Conservation (phyloP, 495 filamentous ascomycete species). For the Penicillium daleae region DNA sequence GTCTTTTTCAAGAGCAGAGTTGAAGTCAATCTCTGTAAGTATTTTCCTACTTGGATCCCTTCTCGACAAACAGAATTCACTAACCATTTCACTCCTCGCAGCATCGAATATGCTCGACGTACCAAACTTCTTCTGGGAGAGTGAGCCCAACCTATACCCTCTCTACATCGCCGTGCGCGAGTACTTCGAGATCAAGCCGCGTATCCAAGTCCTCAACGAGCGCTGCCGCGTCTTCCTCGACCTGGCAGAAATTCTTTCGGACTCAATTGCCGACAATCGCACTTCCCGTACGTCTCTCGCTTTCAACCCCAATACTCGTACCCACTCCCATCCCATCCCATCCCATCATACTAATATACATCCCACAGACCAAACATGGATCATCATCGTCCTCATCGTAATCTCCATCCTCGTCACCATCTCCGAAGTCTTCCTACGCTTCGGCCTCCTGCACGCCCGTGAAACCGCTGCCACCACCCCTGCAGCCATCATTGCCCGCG, state of each 20-base stretch:
- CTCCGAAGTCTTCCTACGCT: conserved; percentile 84
- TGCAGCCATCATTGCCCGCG: conserved; percentile 26
- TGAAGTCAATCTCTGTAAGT: conserved; percentile 95
- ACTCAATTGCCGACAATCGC: conserved; percentile 89
- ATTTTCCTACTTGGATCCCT: background rate
- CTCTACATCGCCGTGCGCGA: conserved; percentile 94
- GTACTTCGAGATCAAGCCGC: conserved; percentile 95
- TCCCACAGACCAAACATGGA: conserved; percentile 78
- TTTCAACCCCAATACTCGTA: background rate
- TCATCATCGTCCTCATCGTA: conserved; percentile 92
- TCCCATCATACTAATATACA: conserved; percentile 8
- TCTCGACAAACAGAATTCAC: background rate
- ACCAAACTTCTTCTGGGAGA: conserved; percentile 99
- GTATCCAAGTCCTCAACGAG: conserved; percentile 94
- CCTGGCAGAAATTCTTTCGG: conserved; percentile 90
- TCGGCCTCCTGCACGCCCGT: conserved; percentile 69
- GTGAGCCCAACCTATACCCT: conserved; percentile 90
- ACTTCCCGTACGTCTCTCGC: conserved; percentile 66
- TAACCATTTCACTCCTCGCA: conserved; percentile 38
- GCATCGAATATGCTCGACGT: conserved; percentile 97
- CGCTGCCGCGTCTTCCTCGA: conserved; percentile 96
- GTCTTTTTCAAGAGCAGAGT: conserved; percentile 92
- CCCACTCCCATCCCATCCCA: too few relatives aligned
- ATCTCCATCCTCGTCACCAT: conserved; percentile 89
- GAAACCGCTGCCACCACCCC: conserved; percentile 27